A percentile compares a stretch with the other conserved stretches of the same genome.
Conservation (phyloP, 805 yeast species). For the Barnettozyma sp. region DNA sequence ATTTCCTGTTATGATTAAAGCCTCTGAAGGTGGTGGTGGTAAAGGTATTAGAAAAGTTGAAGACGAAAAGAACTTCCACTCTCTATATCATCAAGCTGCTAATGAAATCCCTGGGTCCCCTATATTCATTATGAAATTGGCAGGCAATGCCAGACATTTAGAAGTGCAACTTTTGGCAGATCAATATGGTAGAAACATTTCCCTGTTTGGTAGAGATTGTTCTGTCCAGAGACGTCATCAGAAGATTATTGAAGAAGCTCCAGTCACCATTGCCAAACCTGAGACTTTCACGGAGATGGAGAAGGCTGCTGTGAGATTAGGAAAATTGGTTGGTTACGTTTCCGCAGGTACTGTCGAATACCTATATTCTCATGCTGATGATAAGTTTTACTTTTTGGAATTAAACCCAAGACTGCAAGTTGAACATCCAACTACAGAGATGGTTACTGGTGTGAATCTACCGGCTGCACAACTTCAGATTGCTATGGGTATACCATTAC, state of each 20-base stretch:
- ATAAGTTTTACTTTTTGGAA: conserved; percentile 93
- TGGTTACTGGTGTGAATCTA: conserved; percentile 97
- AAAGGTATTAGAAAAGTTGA: conserved; percentile 98
- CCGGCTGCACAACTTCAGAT: conserved; percentile 98
- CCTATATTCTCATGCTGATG: conserved; percentile 87
- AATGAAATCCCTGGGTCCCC: conserved; percentile 99
- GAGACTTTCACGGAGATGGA: conserved; percentile 91
- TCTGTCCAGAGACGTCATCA: conserved; percentile 99
- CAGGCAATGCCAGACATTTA: conserved; percentile 95
- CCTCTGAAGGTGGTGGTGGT: conserved; percentile 99
- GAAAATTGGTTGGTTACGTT: conserved; percentile 94
- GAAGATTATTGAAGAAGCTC: conserved; percentile 98
- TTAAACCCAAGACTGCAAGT: conserved; percentile 98
- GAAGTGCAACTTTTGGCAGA: conserved; percentile 98
- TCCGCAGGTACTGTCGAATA: conserved; percentile 99
- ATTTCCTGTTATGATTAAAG: conserved; percentile 98
- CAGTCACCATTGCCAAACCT: conserved; percentile 87
- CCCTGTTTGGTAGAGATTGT: conserved; percentile 97
- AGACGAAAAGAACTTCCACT: conserved; percentile 64
- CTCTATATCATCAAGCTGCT: conserved; percentile 87
- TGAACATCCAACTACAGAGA: conserved; percentile 99
- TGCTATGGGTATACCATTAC: conserved; percentile 99
- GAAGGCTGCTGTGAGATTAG: conserved; percentile 94
- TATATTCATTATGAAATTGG: conserved; percentile 93
- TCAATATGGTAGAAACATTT: conserved; percentile 96